Evolutionary conservation across 2,329 filamentous ascomycete genomes (phyloP), one percentile per base, ranked within the genome.

Genomic region (Aureobasidium sp.): DNA sequence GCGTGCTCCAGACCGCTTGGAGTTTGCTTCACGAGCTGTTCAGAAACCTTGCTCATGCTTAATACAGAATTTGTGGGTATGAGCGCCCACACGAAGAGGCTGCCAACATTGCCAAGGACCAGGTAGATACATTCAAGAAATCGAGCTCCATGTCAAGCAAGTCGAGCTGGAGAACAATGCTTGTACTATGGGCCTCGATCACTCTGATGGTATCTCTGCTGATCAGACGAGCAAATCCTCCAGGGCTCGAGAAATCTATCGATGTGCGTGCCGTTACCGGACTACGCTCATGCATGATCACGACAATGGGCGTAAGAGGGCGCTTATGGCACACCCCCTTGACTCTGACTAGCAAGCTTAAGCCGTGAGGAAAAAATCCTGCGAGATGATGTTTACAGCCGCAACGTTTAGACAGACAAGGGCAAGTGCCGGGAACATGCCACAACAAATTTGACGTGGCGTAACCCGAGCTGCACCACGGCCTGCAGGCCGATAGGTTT

Each of bases 241-340:
- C n/a, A n/a, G n/a, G n/a, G n/a, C n/a, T n/a, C n/a, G n/a, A n/a
- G n/a, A 30, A 30, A 6, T 30, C 14, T n/a, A n/a, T n/a, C n/a
- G n/a, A n/a, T n/a, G n/a, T 38, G 32, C 19, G 45, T 50, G 45
- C 45, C 45, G 45, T 50, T 50, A 50, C 35, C 32, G 30, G 35
- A 22, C 34, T 21, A 39, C 22, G n/a, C 10, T 29, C 44, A 37
- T 50, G 45, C 45, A 39, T 27, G 34, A 22, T 16, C 32, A 17
- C 44, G 44, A 39, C 34, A 10, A 32, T 41, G 45, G 32, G 29
- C 45, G 45, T 35, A 22, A 10, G 24, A 34, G 45, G 32, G 29
- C 45, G 45, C 25, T 48, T 37, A 19, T 37, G 44, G 30, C 44
- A 48, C 30, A 19, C 32, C 42, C n/a, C 44, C 44, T 48, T 48